phyloP scores from a whole-genome alignment of 2,329 filamentous ascomycete genomes.

The Peltaster fructicola region DNA sequence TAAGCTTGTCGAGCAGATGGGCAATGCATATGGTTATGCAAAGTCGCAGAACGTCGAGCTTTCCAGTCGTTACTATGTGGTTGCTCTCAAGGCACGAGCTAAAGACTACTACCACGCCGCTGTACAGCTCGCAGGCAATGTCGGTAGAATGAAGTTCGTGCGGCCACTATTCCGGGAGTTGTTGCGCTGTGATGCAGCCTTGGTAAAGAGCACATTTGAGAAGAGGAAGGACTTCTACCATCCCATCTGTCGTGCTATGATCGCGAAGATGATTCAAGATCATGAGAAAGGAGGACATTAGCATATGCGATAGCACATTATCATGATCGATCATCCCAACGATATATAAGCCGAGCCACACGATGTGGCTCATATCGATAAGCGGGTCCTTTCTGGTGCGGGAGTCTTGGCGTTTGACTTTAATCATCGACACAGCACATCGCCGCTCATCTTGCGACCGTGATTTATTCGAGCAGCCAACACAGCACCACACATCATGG shows the following conservation, averaged over 20 bases:
- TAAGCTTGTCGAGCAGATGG: conserved; percentile 53
- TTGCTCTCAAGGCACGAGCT: conserved; percentile 62
- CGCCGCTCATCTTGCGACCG: no score
- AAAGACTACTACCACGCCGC: conserved; percentile 50
- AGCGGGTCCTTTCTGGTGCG: no score
- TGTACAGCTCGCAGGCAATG: conserved; percentile 56
- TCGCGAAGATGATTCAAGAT: conserved; percentile 45
- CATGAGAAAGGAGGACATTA: conserved; percentile 1
- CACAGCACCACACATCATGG: no score
- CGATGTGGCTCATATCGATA: no score
- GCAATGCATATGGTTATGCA: conserved; percentile 53
- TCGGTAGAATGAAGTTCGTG: conserved; percentile 96
- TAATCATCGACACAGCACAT: no score
- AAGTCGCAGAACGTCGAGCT: conserved; percentile 77
- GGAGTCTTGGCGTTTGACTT: no score
- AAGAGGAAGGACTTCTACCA: conserved; percentile 88
- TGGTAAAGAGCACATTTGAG: conserved; percentile 70
- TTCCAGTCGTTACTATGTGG: conserved; percentile 58
- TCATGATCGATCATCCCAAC: no score
- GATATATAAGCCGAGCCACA: no score
- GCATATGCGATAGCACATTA: no score
- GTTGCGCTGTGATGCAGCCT: conserved; percentile 51
- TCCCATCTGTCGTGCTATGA: conserved; percentile 73
- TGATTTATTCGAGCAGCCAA: no score
- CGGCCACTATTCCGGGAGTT: conserved; percentile 65